phyloP scores from a whole-genome alignment of 805 yeast genomes.

The Monosporozyma unispora region DNA sequence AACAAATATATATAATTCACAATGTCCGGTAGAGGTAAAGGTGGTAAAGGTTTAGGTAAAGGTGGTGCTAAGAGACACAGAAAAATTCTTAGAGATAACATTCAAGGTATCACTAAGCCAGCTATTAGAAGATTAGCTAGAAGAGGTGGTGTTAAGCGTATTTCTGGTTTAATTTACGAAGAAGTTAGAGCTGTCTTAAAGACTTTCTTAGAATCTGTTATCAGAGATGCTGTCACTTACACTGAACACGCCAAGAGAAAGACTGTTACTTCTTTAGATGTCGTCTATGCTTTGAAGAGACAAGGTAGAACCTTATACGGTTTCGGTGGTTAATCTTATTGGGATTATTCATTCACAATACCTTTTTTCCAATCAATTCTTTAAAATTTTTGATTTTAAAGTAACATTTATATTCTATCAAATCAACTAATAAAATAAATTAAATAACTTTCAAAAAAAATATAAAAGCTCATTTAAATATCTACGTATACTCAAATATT shows the following conservation, averaged over 20 bases:
- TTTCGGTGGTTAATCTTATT: conserved; percentile 84
- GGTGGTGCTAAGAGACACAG: conserved; percentile 99
- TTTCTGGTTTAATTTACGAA: conserved; percentile 96
- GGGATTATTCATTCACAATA: not conserved
- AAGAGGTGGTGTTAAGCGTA: conserved; percentile 99
- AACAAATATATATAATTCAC: conserved; percentile 10
- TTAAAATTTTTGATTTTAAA: not conserved
- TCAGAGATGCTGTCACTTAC: conserved; percentile 98
- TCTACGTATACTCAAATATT: not conserved
- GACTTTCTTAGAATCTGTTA: conserved; percentile 92
- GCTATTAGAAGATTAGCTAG: conserved; percentile 99
- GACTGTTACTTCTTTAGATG: conserved; percentile 98
- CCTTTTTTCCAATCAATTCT: not conserved
- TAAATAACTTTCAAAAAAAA: not conserved
- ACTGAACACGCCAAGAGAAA: conserved; percentile 99
- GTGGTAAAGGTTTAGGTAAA: conserved; percentile 99
- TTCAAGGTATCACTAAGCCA: conserved; percentile 99
- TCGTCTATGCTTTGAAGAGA: conserved; percentile 98
- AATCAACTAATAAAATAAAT: not conserved
- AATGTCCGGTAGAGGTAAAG: conserved; percentile 99
- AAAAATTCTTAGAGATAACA: conserved; percentile 98
- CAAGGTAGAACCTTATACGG: conserved; percentile 99
- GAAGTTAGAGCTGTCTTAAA: conserved; percentile 96
- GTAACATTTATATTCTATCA: not conserved
- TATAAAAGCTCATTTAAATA: not conserved